These are phyloP conservation scores for Naganishia liquefaciens DNA, from an alignment of 1,284 basidiomycete species.

Conservation along the genomic window DNA sequence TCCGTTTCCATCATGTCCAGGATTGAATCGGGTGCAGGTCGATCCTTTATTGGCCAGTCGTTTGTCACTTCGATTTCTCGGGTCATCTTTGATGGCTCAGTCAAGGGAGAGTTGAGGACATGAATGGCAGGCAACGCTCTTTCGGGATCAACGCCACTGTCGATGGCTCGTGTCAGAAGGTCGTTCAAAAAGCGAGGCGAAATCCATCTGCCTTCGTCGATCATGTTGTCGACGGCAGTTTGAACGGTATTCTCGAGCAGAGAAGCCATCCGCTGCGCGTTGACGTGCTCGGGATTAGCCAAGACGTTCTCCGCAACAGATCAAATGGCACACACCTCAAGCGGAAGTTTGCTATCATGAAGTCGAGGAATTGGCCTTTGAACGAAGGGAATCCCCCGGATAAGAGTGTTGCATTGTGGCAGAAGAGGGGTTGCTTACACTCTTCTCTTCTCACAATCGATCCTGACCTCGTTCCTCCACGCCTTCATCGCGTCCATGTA, in stretches of 20 bases:
- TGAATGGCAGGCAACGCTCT: conserved; percentile 7
- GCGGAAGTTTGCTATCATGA: background rate
- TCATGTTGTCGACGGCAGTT: conserved; percentile 1
- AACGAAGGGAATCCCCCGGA: no score
- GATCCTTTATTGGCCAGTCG: conserved; percentile 2
- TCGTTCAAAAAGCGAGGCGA: conserved; percentile 11
- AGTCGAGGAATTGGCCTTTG: no score
- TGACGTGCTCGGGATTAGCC: no score
- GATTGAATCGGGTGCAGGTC: background rate
- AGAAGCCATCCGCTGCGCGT: background rate
- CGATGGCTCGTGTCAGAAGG: background rate
- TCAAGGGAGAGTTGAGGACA: background rate
- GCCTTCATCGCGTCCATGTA: background rate
- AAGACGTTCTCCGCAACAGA: no score
- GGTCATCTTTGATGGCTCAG: background rate
- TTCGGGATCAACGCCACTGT: background rate
- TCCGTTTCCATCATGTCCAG: conserved; percentile 6
- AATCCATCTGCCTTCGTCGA: conserved; percentile 14
- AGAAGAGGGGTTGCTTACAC: background rate
- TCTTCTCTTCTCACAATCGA: background rate
- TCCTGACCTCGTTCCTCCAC: conserved; percentile 1
- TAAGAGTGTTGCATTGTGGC: no score
- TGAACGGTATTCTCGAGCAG: background rate
- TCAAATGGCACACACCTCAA: background rate
- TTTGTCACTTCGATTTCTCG: background rate